Evolutionary conservation across 2,329 filamentous ascomycete genomes (phyloP).

Genomic region (Hypoxylon sp.): DNA sequence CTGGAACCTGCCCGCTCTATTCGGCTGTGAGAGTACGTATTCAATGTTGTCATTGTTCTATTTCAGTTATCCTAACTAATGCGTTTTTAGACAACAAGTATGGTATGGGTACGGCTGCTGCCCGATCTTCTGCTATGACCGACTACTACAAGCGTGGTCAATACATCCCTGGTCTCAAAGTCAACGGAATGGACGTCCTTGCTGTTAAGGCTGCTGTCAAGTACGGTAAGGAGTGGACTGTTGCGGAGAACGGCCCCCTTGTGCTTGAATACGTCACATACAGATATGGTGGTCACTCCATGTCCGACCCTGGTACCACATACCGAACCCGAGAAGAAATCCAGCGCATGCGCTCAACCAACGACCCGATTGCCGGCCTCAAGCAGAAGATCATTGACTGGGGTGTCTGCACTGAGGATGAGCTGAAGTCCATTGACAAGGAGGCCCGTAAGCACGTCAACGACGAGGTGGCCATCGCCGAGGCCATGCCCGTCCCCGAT

Average conservation of each 20-base stretch:
- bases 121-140: constrained; percentile 93
- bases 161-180: constrained; percentile 99
- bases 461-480: constrained; percentile 89
- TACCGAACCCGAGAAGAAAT: constrained; percentile 99
- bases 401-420: constrained; percentile 90
- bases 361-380: constrained; percentile 97
- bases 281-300: constrained; percentile 99
- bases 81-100: constrained; percentile 92
- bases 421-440: constrained; percentile 97
- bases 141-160: constrained; percentile 99
- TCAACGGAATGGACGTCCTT: constrained; percentile 99
- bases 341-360: constrained; percentile 98
- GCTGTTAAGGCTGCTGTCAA: constrained; percentile 96
- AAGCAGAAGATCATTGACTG: constrained; percentile 99
- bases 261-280: constrained; percentile 99
- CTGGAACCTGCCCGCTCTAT: constrained; percentile 95
- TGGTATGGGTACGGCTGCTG: constrained; percentile 97
- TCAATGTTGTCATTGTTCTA: neutral
- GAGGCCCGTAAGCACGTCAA: constrained; percentile 88
- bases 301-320: constrained; percentile 99
- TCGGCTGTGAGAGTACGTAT: constrained; percentile 95
- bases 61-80: constrained; percentile 48
- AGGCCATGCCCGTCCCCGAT: constrained; percentile 88
- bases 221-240: constrained; percentile 91
- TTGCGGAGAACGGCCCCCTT: constrained; percentile 87